These are phyloP conservation scores for Luffa acutangula DNA, from an alignment of 306 rosid species.

Conservation along the genomic window DNA sequence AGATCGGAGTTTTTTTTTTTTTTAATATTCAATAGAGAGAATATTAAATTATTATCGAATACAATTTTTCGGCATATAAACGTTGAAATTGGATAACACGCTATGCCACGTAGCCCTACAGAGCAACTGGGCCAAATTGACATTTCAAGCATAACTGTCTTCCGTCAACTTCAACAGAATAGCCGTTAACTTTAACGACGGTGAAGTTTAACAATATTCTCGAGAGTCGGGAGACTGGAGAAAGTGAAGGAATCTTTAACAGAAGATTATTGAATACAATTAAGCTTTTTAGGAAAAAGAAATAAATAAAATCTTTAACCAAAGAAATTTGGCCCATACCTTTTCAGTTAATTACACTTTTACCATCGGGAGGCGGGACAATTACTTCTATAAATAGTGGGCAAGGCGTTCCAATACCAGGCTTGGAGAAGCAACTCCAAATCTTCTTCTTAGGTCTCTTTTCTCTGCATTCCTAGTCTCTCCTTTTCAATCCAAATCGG, in stretches of 20 bases:
- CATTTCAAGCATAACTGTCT: neutral
- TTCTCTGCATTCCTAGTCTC: neutral
- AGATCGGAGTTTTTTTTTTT: neutral
- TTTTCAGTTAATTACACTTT: neutral
- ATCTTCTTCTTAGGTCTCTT: constrained; percentile 16
- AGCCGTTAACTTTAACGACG: neutral
- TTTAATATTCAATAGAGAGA: neutral
- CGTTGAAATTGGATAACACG: neutral
- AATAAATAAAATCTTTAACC: neutral
- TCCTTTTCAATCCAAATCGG: neutral
- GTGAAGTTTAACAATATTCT: neutral
- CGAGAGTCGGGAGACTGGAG: neutral
- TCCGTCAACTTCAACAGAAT: constrained; percentile 1
- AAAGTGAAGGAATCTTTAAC: neutral
- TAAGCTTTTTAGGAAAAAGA: neutral
- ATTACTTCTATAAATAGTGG: constrained; percentile 7
- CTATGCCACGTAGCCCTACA: neutral
- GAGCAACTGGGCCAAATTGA: neutral
- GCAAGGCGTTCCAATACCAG: constrained; percentile 5
- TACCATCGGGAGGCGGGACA: neutral
- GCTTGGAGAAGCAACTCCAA: constrained; percentile 15
- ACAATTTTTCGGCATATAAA: neutral
- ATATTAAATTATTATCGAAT: neutral
- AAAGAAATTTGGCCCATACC: neutral
- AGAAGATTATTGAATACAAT: neutral